These are phyloP conservation scores for Nicotiana otophora DNA, from an alignment of 257 asterid genomes.

Conservation along the genomic window DNA sequence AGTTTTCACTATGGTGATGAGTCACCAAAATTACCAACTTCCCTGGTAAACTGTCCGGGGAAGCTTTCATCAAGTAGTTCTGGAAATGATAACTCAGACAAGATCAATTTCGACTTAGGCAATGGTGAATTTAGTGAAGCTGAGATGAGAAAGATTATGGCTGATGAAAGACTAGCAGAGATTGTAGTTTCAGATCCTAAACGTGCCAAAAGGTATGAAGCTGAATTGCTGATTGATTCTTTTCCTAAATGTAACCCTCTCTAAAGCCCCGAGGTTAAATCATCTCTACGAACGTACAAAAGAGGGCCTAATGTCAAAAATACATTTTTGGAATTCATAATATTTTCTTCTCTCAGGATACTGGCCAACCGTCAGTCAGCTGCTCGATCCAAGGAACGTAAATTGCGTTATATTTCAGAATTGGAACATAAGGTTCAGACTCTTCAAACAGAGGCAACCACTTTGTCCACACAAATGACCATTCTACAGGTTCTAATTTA, in stretches of 20 bases:
- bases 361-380: constrained; percentile 91
- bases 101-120: constrained; percentile 50
- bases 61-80: constrained; percentile 61
- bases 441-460: constrained; percentile 70
- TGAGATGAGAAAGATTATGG: constrained; percentile 76
- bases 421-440: constrained; percentile 87
- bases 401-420: constrained; percentile 81
- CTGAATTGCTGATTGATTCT: not conserved
- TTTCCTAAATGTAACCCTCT: not conserved
- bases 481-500: constrained; percentile 47
- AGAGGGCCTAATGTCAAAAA: not conserved
- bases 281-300: no score
- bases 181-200: constrained; percentile 74
- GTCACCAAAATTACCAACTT: constrained; percentile 37
- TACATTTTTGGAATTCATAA: not conserved
- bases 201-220: constrained; percentile 70
- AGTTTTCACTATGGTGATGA: constrained; percentile 47
- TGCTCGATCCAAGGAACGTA: constrained; percentile 95
- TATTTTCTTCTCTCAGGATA: constrained; percentile 41
- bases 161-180: constrained; percentile 82
- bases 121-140: constrained; percentile 66
- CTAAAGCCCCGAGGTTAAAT: not conserved
- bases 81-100: constrained; percentile 31
- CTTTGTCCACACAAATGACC: constrained; percentile 66
- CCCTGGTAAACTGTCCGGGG: constrained; percentile 28